Evolutionary conservation across 768 basidiomycete genomes (phyloP).

Genomic region (Lenzites betulinus): DNA sequence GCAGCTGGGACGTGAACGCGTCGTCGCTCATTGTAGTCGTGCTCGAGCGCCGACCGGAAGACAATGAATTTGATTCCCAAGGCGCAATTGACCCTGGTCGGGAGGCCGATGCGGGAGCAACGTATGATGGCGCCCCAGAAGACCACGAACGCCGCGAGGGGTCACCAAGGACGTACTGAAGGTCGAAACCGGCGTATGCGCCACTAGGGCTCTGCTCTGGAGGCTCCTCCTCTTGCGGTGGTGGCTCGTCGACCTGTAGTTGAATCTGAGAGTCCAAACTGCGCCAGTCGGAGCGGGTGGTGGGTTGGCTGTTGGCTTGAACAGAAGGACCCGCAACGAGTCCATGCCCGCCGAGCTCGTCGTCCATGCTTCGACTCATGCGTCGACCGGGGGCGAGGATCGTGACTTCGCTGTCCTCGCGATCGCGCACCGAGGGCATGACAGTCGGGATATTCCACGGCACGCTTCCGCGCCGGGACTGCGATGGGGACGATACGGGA

Average conservation of each 20-base stretch:
- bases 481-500: slow-evolving; percentile 4
- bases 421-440: slow-evolving; percentile 38
- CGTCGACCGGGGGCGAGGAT: slow-evolving; percentile 42
- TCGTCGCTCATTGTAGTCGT: slow-evolving; percentile 41
- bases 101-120: slow-evolving; percentile 19
- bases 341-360: slow-evolving; percentile 36
- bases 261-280: slow-evolving; percentile 41
- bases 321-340: slow-evolving; percentile 10
- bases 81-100: slow-evolving; percentile 22
- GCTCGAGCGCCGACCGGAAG: slow-evolving; percentile 35
- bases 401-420: slow-evolving; percentile 60
- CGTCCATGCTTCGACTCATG: slow-evolving; percentile 62
- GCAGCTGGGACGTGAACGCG: slow-evolving; percentile 40
- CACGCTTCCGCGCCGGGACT: slow-evolving; percentile 52
- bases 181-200: slow-evolving; percentile 46
- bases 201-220: slow-evolving; percentile 1
- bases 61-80: slow-evolving; percentile 20
- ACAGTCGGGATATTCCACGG: slow-evolving; percentile 61
- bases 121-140: slow-evolving; percentile 26
- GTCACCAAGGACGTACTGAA: slow-evolving; percentile 44
- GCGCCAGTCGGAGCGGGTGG: slow-evolving; percentile 51
- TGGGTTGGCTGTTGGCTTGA: slow-evolving; percentile 51
- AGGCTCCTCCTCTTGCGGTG: slow-evolving; percentile 4
- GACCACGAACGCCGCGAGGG: slow-evolving; percentile 31
- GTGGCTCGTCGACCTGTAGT: neutral